These are phyloP conservation scores for Wickerhamiella galacta DNA, from an alignment of 805 yeast species.

Conservation along the genomic window DNA sequence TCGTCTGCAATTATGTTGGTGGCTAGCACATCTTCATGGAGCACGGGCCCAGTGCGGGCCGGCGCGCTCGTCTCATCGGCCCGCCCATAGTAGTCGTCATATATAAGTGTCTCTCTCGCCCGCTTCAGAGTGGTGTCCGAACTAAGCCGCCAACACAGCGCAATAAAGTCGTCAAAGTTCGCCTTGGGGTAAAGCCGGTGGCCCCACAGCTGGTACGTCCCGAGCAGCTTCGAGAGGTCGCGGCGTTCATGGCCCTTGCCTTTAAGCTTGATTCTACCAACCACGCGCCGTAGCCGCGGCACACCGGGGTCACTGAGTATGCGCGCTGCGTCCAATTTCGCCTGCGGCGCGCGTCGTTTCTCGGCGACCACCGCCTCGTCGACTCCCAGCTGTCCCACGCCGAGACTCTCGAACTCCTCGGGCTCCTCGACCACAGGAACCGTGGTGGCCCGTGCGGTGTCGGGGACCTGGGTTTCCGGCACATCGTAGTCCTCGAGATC, in stretches of 20 bases:
- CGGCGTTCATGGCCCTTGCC: constrained; percentile 31
- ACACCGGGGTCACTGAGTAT: constrained; percentile 40
- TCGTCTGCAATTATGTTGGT: too few relatives aligned
- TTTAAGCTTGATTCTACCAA: constrained; percentile 19
- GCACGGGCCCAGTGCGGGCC: too few relatives aligned
- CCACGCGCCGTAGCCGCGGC: constrained; percentile 28
- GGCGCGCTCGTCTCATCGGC: too few relatives aligned
- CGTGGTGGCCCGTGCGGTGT: background rate
- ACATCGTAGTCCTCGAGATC: too few relatives aligned
- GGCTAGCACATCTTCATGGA: too few relatives aligned
- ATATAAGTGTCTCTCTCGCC: too few relatives aligned
- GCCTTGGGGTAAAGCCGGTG: constrained; percentile 67
- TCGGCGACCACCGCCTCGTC: constrained; percentile 7
- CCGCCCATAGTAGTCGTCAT: constrained; percentile 12
- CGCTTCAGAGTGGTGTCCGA: too few relatives aligned
- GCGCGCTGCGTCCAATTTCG: constrained; percentile 31
- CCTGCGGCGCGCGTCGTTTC: constrained; percentile 7
- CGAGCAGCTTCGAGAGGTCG: constrained; percentile 34
- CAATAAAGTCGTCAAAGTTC: constrained; percentile 51
- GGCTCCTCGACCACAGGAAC: background rate
- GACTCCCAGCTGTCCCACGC: constrained; percentile 13
- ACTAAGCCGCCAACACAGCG: constrained; percentile 36
- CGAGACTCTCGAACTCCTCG: constrained; percentile 11
- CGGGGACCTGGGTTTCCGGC: too few relatives aligned
- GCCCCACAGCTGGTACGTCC: constrained; percentile 57